Conservation (phyloP, 164 flowering plant species). For the Stephania japonica region DNA sequence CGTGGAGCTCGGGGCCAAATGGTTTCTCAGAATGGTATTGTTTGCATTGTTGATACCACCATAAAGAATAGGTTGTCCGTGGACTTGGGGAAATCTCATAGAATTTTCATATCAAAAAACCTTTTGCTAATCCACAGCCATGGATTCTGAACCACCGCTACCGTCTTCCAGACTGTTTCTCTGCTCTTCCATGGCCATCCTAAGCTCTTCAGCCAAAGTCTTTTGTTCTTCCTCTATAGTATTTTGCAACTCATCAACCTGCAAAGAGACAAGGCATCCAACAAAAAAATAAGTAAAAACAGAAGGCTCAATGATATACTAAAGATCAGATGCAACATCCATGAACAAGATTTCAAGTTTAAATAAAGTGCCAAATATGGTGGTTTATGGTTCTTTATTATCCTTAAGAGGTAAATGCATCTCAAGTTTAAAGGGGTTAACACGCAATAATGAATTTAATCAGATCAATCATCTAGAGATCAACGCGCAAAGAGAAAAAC, state of each 20-base stretch:
- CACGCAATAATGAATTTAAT: too few species aligned
- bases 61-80: too few species aligned
- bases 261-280: slow-evolving; percentile 14
- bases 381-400: neutral
- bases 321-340: neutral
- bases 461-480: too few species aligned
- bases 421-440: too few species aligned
- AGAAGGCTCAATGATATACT: neutral
- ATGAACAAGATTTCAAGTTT: neutral
- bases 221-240: slow-evolving; percentile 93
- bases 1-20: too few species aligned
- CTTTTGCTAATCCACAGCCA: slow-evolving; percentile 60
- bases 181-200: slow-evolving; percentile 56
- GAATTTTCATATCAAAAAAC: neutral
- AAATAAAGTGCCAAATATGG: neutral
- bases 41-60: too few species aligned
- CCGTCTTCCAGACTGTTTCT: slow-evolving; percentile 54
- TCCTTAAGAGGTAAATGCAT: too few species aligned
- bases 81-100: neutral
- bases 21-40: too few species aligned
- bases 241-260: slow-evolving; percentile 97
- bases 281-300: neutral
- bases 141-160: slow-evolving; percentile 55
- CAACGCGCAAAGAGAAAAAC: too few species aligned
- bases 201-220: slow-evolving; percentile 76